A percentile compares a stretch with the other conserved stretches of the same genome.
Evolutionary conservation across 805 yeast genomes (phyloP).

Genomic region (Lachancea mirantina): DNA sequence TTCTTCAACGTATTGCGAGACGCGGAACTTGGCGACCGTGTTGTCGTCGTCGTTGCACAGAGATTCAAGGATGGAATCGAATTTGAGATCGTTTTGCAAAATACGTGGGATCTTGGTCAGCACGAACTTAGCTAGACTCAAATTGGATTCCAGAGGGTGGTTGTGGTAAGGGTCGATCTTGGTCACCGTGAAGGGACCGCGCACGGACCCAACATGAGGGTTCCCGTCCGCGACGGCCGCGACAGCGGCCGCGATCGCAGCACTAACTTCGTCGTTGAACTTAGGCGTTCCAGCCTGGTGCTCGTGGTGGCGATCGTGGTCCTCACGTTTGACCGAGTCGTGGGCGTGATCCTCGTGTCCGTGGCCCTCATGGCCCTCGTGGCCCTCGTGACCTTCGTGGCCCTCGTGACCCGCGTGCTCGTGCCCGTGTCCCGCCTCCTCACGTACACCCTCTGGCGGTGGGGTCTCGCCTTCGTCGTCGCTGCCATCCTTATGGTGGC

Average conservation of each 20-base stretch:
- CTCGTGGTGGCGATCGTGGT: conserved; percentile 10
- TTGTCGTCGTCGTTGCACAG: conserved; percentile 27
- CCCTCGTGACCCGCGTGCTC: conserved; percentile 1
- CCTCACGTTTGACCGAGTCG: conserved; percentile 6
- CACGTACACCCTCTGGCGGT: conserved; percentile 1
- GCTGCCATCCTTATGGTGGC: conserved; percentile 14
- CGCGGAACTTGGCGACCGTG: conserved; percentile 28
- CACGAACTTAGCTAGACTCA: conserved; percentile 26
- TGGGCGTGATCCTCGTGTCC: conserved; percentile 8
- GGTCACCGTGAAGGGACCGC: conserved; percentile 30
- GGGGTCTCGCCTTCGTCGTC: conserved; percentile 2
- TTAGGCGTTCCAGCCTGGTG: conserved; percentile 13
- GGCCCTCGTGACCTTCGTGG: conserved; percentile 4
- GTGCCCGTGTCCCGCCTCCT: not conserved
- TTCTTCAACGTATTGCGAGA: conserved; percentile 29
- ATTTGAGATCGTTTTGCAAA: conserved; percentile 29
- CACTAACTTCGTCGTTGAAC: conserved; percentile 25
- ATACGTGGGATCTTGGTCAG: conserved; percentile 30
- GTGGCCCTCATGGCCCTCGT: conserved; percentile 6
- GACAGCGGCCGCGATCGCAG: conserved; percentile 32
- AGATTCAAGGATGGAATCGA: conserved; percentile 27
- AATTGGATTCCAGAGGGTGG: conserved; percentile 29
- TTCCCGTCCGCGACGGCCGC: conserved; percentile 27
- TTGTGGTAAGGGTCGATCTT: conserved; percentile 31
- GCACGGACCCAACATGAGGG: conserved; percentile 6